phyloP scores from a whole-genome alignment of 148 eudicot genomes.

The Rhododendron griersonianum region DNA sequence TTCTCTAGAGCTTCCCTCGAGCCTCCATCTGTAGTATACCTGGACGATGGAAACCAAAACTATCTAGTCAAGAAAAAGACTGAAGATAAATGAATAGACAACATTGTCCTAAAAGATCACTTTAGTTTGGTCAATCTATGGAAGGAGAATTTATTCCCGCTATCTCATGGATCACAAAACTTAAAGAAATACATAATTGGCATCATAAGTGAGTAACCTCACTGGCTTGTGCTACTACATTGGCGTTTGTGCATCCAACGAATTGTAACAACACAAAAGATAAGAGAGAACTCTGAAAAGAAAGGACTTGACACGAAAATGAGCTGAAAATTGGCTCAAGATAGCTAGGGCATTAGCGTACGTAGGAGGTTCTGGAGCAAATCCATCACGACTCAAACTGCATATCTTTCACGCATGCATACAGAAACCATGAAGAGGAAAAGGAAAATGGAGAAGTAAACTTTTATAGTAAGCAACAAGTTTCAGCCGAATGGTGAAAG shows the following conservation, averaged over 20 bases:
- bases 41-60: slow-evolving; percentile 19
- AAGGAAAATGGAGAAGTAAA: neutral
- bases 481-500: neutral
- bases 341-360: neutral
- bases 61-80: slow-evolving; percentile 2
- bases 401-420: neutral
- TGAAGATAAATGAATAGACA: neutral
- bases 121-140: neutral
- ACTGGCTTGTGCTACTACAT: neutral
- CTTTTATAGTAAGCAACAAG: neutral
- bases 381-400: neutral
- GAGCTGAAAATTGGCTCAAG: neutral
- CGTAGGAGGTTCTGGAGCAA: neutral
- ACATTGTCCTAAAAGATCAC: neutral
- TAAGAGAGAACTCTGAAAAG: neutral
- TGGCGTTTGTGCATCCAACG: neutral
- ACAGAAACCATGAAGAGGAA: slow-evolving; percentile 2
- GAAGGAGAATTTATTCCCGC: neutral
- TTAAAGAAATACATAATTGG: neutral
- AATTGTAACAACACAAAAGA: neutral
- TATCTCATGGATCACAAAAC: neutral
- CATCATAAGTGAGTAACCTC: neutral
- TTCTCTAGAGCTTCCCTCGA: slow-evolving; percentile 66
- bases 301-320: neutral
- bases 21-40: slow-evolving; percentile 98